Evolutionary conservation across 768 basidiomycete species (phyloP).

Genomic region (Dioszegia crocea): DNA sequence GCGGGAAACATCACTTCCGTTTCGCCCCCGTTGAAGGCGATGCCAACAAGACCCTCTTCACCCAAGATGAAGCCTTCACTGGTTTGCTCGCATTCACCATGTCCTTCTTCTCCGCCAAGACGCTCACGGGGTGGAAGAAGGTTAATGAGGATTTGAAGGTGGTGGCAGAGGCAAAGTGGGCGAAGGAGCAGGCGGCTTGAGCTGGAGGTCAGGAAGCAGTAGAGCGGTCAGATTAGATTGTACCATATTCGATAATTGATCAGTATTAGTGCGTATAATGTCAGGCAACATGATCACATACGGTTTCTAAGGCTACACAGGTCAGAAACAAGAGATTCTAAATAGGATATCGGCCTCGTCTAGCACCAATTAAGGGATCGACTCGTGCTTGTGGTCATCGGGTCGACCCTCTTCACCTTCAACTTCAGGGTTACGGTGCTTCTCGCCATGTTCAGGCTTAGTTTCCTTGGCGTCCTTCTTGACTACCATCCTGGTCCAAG

Average conservation of each 20-base stretch:
- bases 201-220: not conserved
- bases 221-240: not conserved
- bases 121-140: not conserved
- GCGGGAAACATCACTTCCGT: not conserved
- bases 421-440: slow-evolving; percentile 7
- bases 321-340: no score
- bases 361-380: slow-evolving; percentile 9
- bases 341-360: no score
- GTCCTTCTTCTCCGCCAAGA: slow-evolving; percentile 2
- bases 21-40: not conserved
- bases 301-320: no score
- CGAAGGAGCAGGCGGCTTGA: not conserved
- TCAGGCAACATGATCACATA: no score
- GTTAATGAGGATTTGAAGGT: slow-evolving; percentile 5
- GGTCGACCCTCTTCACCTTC: slow-evolving; percentile 12
- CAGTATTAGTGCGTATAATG: no score
- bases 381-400: not conserved
- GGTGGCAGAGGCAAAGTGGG: not conserved
- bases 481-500: slow-evolving; percentile 40
- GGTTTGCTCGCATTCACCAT: not conserved
- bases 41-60: not conserved
- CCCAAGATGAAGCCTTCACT: not conserved
- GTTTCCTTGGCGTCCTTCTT: slow-evolving; percentile 4
- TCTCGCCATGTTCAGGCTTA: not conserved
- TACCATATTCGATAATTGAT: no score